Base-by-base conservation (phyloP, 305 asterid genomes). In the Fraxinus paxiana region DNA sequence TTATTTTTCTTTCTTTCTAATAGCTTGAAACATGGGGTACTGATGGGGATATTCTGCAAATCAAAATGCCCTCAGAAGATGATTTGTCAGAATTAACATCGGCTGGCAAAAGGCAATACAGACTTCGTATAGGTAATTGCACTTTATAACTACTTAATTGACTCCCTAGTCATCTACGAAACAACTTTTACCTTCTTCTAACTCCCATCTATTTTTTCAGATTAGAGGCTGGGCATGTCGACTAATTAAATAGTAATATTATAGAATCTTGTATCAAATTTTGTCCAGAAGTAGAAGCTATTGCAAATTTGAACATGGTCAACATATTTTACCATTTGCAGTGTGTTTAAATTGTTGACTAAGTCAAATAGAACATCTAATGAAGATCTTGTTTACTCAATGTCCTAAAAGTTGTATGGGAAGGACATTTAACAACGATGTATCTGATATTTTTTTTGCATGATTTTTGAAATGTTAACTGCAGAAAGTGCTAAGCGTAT, bases 21-120 rank as follows among this genome's bases (percentile, higher is more conserved):
- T 84, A 94, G 98, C 86, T 95, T 78, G 94, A 90, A 77, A 93
- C 91, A 46, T 90, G 96, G 95, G 98, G 98, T 48, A 77, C 61
- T 76, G 98, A 94, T 80, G 99, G 99, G 80, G 97, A 91, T 84
- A 79, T 43, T 74, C 74, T 96, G 82, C 90, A 91, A 89, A 87
- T 94, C 82, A 61, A 82, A 56, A 77, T 92, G 86, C 98, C 99
- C 10, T 88, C 97, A 6, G 93, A 94, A 82, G 85, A 83, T 35
- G 94, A 92, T 80, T 86, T 92, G 48, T 89, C 92, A 17, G 86
- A 82, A 69, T 81, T 94, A 86, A 82, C 91, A 75, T 48, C 75
- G 15, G 90, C 89, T 67, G 84, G 97, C 81, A 91, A 92, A 89
- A 85, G 87, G 80, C 84, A 91, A 83, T 84, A 87, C 85, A 82